Evolutionary conservation across 306 rosid species (phyloP).

Genomic region (Arachis stenosperma): DNA sequence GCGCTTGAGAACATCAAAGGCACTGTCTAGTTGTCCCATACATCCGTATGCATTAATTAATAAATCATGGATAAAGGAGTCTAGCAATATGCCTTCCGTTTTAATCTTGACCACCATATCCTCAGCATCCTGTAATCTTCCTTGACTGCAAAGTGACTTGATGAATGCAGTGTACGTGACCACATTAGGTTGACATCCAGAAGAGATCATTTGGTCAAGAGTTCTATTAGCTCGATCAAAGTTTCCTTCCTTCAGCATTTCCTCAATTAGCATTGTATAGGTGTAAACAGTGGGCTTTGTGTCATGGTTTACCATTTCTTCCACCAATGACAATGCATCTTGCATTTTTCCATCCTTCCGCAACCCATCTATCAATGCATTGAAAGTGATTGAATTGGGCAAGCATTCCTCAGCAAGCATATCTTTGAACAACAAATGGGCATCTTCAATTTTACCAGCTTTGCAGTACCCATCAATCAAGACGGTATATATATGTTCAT

Average conservation of each 20-base stretch:
- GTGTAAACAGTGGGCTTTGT: constrained; percentile 63
- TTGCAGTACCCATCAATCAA: constrained; percentile 84
- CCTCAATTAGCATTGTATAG: constrained; percentile 64
- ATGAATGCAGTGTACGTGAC: constrained; percentile 72
- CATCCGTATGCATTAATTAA: constrained; percentile 66
- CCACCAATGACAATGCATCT: constrained; percentile 64
- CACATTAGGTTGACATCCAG: constrained; percentile 68
- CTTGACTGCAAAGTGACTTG: constrained; percentile 71
- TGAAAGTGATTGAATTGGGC: constrained; percentile 66
- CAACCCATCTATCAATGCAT: constrained; percentile 71
- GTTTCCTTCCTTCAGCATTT: constrained; percentile 58
- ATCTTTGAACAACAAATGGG: constrained; percentile 55
- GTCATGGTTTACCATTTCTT: constrained; percentile 57
- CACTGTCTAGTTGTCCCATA: constrained; percentile 60
- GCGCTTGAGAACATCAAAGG: constrained; percentile 71
- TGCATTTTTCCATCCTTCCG: constrained; percentile 60
- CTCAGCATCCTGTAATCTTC: constrained; percentile 76
- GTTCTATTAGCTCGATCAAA: constrained; percentile 58
- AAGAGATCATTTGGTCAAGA: constrained; percentile 59
- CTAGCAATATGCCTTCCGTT: constrained; percentile 62
- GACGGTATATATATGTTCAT: constrained; percentile 62
- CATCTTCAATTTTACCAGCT: constrained; percentile 61
- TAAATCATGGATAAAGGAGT: constrained; percentile 57
- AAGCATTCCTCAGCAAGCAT: constrained; percentile 70
- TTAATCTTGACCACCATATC: constrained; percentile 59